Base-by-base conservation (phyloP, 371 early-diverging fungal species). In the Smittium mucronatum region DNA sequence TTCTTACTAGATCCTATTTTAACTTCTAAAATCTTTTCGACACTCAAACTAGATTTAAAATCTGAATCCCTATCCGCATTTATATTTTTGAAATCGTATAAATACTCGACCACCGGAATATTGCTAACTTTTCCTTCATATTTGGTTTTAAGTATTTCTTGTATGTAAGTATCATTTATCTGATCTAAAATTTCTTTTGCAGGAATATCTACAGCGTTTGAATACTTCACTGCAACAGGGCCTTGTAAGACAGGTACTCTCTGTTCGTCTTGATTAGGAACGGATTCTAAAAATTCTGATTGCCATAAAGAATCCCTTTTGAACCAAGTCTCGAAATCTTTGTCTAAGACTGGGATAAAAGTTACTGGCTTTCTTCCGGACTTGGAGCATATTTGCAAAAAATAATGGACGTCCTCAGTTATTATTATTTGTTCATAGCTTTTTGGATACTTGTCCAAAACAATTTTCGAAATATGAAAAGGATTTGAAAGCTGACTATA, bases 251-350 rank as follows among this genome's bases (percentile, higher is more conserved):
- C 90, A 75, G 92, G 89, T 30, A 92, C 91, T 72, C 95, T 87
- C 75, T 88, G 87, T 28, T 89, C 88, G 77, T 94, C 96, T 73
- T 91, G 86, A 70, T 82, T 91, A 1, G 87, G 86, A 36, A 96
- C 89, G 29, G 94, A 90, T 63, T 86, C 88, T 17, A 95, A 76
- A 67, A 92, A 89, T 77, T 93, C 93, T 29, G 90, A 85, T 80
- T 93, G 95, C 93, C 93, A 91, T 63, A 92, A 83, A 28, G 91
- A 87, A 75, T 95, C 95, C 86, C 90, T 90, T 88, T 95, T 92
- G 85, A 95, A 89, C 93, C 94, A 95, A 69, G 88, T 84, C 75
- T 91, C 93, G 77, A 97, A 91, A 77, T 90, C 88, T 76, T 88
- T 88, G 75, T 95, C 94, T 63, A 97, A 78, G n/a, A 90, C 85